Conservation (phyloP, 2,329 filamentous ascomycete species). For the Fusarium sp. region DNA sequence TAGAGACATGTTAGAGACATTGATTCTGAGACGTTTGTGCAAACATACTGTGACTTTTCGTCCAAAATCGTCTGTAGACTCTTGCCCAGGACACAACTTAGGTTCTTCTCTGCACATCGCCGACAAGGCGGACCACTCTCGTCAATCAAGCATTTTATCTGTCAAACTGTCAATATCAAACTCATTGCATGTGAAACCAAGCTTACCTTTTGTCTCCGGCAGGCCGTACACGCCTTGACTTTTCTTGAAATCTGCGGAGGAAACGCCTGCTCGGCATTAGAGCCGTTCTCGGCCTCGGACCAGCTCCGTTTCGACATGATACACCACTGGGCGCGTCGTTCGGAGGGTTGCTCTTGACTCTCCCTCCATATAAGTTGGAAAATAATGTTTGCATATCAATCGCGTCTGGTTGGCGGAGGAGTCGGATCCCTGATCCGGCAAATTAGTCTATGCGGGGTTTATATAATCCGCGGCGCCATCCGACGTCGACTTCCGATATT, state of each 20-base stretch:
- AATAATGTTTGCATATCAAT: slow-evolving; percentile 26
- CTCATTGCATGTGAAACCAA: background rate
- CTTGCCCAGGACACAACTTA: slow-evolving; percentile 56
- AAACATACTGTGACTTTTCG: slow-evolving; percentile 53
- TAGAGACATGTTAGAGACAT: background rate
- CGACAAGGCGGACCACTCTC: slow-evolving; percentile 56
- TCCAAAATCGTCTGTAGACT: slow-evolving; percentile 58
- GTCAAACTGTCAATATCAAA: background rate
- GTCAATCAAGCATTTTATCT: slow-evolving; percentile 59
- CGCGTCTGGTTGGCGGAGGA: slow-evolving; percentile 31
- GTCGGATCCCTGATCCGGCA: slow-evolving; percentile 9
- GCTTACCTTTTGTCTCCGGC: slow-evolving; percentile 56
- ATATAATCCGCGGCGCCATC: slow-evolving; percentile 30
- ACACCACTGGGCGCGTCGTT: background rate
- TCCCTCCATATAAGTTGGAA: background rate
- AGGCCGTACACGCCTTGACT: slow-evolving; percentile 57
- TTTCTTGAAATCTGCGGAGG: slow-evolving; percentile 52
- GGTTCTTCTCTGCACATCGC: slow-evolving; percentile 53
- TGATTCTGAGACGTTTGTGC: too few relatives aligned
- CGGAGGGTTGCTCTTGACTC: background rate
- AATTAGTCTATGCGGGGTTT: slow-evolving; percentile 33
- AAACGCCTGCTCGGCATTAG: slow-evolving; percentile 17
- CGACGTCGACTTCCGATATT: slow-evolving; percentile 10
- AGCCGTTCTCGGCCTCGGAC: slow-evolving; percentile 24
- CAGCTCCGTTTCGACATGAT: slow-evolving; percentile 38